A percentile compares a stretch with the other conserved stretches of the same genome.
phyloP scores from a whole-genome alignment of 768 basidiomycete species.

The Tulasnella sp. region DNA sequence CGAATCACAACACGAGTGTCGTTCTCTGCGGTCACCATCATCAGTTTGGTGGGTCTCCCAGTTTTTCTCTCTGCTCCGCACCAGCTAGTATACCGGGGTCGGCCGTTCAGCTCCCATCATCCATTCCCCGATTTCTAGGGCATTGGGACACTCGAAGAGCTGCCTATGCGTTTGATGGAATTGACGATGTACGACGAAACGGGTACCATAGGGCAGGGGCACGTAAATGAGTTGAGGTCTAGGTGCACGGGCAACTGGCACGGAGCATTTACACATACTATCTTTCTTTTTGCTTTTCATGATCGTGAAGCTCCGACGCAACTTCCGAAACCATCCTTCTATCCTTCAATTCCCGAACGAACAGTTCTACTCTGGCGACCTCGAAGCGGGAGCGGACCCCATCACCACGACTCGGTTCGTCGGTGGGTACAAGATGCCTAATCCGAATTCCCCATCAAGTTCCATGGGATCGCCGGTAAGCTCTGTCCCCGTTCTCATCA shows the following conservation, averaged over 20 bases:
- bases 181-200: neutral
- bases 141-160: neutral
- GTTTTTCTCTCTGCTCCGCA: neutral
- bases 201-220: neutral
- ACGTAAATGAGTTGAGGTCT: conserved; percentile 20
- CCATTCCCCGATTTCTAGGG: neutral
- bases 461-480: neutral
- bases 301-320: neutral
- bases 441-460: neutral
- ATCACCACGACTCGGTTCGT: neutral
- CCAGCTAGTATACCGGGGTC: neutral
- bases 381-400: neutral
- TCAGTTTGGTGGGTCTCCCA: neutral
- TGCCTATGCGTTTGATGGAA: neutral
- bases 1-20: neutral
- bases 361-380: neutral
- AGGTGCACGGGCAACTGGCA: too few species aligned
- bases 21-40: neutral
- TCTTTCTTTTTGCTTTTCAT: neutral
- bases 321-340: neutral
- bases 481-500: too few species aligned
- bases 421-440: neutral
- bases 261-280: too few species aligned
- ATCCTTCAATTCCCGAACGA: conserved; percentile 9
- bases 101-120: neutral